Evolutionary conservation across 2,329 filamentous ascomycete genomes (phyloP).

Genomic region (Chaetomium olivaceum): DNA sequence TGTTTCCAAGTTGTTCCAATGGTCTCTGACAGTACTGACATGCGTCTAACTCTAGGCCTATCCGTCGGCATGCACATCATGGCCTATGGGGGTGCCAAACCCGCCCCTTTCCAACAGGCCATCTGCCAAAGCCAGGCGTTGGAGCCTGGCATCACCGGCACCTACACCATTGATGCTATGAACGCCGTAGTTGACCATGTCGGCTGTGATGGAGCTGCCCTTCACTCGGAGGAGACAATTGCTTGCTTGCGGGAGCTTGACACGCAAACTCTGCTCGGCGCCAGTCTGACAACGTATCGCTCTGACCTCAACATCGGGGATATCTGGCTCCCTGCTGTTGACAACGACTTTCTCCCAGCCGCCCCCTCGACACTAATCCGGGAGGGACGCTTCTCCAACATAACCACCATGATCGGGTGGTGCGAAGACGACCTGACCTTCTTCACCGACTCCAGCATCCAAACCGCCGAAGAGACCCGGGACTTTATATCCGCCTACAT

Average conservation of each 20-base stretch:
- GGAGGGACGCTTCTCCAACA: slow-evolving; percentile 11
- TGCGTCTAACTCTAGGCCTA: not conserved
- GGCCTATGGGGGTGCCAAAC: slow-evolving; percentile 36
- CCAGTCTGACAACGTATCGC: not conserved
- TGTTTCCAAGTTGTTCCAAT: not conserved
- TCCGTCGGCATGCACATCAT: slow-evolving; percentile 32
- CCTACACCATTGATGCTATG: slow-evolving; percentile 12
- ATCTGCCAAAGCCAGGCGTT: slow-evolving; percentile 16
- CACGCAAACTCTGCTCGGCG: slow-evolving; percentile 9
- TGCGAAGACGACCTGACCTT: slow-evolving; percentile 14
- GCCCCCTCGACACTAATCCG: slow-evolving; percentile 12
- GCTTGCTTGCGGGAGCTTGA: slow-evolving; percentile 5
- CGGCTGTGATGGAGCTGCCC: not conserved
- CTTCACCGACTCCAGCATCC: slow-evolving; percentile 12
- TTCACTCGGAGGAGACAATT: slow-evolving; percentile 4
- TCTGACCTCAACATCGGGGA: slow-evolving; percentile 13
- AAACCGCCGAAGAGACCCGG: slow-evolving; percentile 28
- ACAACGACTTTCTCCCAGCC: slow-evolving; percentile 12
- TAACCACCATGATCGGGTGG: slow-evolving; percentile 18
- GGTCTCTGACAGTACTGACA: not conserved
- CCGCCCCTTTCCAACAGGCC: slow-evolving; percentile 37
- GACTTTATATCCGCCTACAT: slow-evolving; percentile 33
- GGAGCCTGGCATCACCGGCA: slow-evolving; percentile 12
- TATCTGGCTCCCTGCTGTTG: slow-evolving; percentile 16
- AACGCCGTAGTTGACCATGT: slow-evolving; percentile 3